Base-by-base conservation (phyloP, 1,139 yeast species). In the Yamadazyma taylorii region DNA sequence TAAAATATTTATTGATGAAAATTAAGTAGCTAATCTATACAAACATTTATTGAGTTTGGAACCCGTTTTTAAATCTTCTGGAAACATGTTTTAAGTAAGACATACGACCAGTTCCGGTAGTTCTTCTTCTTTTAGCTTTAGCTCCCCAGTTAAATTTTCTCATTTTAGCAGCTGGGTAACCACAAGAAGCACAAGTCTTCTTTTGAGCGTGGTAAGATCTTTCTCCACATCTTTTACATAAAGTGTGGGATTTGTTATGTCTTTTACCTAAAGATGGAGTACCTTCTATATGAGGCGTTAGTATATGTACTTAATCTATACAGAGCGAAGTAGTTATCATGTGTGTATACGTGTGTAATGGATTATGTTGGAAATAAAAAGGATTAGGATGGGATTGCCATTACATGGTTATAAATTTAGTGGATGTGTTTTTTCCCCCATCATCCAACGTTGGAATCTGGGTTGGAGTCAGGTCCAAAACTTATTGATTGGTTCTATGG, bases 81-180 rank as follows among this genome's bases (percentile, higher is more conserved):
- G 94, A 75, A 62, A 92, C 96, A 76, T 82, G 85, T 82, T 90
- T 92, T 75, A 94, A 83, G 88, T 92, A 81, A 73, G 92, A 79
- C 95, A 89, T 89, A 80, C 99, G 95, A 75, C 99, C 99, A 72
- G 97, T 84, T 80, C 99, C 99, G 60, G 97, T 90, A 62, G 99
- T 92, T 78, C 87, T 85, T 87, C 99, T 89, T 88, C 98, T 88
- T 85, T 90, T 88, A 67, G 97, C 96, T 86, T 92, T 92, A 58
- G 77, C 75, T 70, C 94, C 96, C 99, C 99, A 92, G 96, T 92
- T 92, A 95, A 79, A 85, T 65, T 87, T 79, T 85, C 98, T 89
- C 77, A 86, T 73, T 82, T 94, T 94, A 65, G 98, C 97, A 68
- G 97, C 89, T 78, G 99, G 99, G 86, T 92, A 92, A 66, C 98